Evolutionary conservation across 345 rosid species (phyloP).

Genomic region (Rhodomyrtus tomentosa): DNA sequence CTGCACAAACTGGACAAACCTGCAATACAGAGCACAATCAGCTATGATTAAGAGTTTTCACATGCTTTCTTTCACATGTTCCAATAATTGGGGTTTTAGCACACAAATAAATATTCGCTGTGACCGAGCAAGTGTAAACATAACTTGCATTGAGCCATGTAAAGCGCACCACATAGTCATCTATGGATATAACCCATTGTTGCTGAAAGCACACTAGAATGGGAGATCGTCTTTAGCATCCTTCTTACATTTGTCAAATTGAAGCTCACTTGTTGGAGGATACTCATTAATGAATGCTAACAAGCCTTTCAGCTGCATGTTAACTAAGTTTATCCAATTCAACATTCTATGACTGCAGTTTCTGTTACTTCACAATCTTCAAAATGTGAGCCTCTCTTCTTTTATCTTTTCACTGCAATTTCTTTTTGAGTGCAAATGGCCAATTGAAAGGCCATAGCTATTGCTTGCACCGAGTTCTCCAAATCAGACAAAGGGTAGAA

Average conservation of each 20-base stretch:
- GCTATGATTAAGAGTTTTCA: background rate
- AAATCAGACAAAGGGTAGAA: background rate
- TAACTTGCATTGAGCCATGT: background rate
- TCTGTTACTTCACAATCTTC: background rate
- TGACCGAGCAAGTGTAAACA: background rate
- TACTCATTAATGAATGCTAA: background rate
- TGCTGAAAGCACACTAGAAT: background rate
- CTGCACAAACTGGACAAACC: slow-evolving; percentile 90
- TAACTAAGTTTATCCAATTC: background rate
- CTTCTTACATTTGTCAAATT: background rate
- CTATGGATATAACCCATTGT: background rate
- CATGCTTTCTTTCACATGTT: background rate
- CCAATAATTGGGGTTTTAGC: background rate
- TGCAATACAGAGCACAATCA: slow-evolving; percentile 13
- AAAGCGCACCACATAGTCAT: background rate
- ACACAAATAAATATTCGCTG: background rate
- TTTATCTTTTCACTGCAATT: background rate
- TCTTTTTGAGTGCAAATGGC: background rate
- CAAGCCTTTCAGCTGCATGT: background rate
- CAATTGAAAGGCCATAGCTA: background rate
- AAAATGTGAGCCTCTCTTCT: background rate
- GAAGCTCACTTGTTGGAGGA: background rate
- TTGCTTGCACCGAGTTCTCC: background rate
- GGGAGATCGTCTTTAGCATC: background rate
- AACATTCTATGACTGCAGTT: background rate